Evolutionary conservation across 163 green algal genomes (phyloP), one percentile per base, ranked within the genome.

Genomic region (Scenedesmus sp.): DNA sequence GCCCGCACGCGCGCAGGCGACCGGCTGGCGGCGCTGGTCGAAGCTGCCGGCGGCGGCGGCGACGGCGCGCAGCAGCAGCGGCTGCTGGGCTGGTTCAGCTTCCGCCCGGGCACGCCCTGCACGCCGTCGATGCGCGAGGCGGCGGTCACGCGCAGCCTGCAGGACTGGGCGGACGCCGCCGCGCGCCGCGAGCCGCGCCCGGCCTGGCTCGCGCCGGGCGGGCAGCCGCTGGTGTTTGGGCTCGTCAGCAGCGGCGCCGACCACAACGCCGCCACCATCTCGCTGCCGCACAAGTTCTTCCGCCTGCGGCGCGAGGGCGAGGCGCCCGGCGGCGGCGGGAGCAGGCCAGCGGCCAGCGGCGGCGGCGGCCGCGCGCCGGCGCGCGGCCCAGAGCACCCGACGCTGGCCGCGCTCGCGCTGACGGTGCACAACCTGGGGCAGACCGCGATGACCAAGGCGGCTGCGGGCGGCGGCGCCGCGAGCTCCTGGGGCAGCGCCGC

Each of bases 1-100:
- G n/a, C n/a, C n/a, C n/a, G n/a, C n/a, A n/a, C n/a, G n/a, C 28
- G 3, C 42, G 0, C 50, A 75, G 66, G 44, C 42, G 51, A 66
- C 1, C 7, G 34, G 44, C 44, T 67, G 18, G 34, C 66, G 9
- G 4, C 53, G 34, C 54, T 77, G 54, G 31, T 77, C 20, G 20
- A 20, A 28, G 13, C 17, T 26, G 62, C 44, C 39, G 45, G 45
- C 57, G 36, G 4, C 42, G 62, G 44, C 58, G 34, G 18, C 39
- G 44, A 22, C 42, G 53, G 42, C 72, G 54, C 57, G 26, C 60
- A 58, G 7, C 31, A 45, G 58, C 56, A 75, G 60, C 50, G 48
- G 56, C 34, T 75, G 26, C 39, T 84, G 9, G 78, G 78, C 28
- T 84, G 78, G 78, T 73, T 84, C 28, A 80, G 66, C 33, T 77